These are phyloP conservation scores for Dictyostelium purpureum DNA, from an alignment of 78 protist genomes.

Conservation along the genomic window DNA sequence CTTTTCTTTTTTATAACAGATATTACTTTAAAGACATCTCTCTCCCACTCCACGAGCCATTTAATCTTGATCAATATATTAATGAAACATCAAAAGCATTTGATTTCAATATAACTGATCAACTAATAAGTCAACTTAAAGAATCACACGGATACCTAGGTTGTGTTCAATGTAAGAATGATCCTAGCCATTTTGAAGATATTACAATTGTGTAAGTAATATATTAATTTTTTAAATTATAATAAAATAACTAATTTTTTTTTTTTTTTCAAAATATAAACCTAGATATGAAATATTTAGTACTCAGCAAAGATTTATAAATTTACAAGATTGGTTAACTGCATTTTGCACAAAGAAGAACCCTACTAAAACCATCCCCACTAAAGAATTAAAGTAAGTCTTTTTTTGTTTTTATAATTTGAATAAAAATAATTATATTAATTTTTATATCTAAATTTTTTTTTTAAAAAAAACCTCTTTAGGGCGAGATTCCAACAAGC, in stretches of 20 bases:
- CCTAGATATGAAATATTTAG: neutral
- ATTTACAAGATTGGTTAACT: conserved; percentile 39
- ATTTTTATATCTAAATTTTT: neutral
- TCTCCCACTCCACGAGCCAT: conserved; percentile 25
- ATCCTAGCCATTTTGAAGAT: neutral
- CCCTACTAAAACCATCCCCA: neutral
- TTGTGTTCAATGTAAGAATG: conserved; percentile 14
- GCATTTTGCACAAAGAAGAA: conserved; percentile 15
- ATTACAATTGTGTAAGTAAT: conserved; percentile 1
- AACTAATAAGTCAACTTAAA: neutral
- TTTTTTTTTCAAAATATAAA: neutral
- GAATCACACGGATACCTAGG: neutral
- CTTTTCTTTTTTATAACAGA: neutral
- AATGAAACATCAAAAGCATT: neutral
- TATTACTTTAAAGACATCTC: neutral
- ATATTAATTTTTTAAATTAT: neutral
- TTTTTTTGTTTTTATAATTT: neutral
- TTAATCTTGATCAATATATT: neutral
- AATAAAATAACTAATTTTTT: too few species aligned
- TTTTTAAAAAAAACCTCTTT: too few species aligned
- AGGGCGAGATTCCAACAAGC: conserved; percentile 25
- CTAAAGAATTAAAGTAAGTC: conserved; percentile 22
- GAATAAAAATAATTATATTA: neutral
- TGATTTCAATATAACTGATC: neutral
- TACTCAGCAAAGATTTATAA: neutral